Evolutionary conservation across 768 basidiomycete genomes (phyloP).

Genomic region (Russula dissimulans): DNA sequence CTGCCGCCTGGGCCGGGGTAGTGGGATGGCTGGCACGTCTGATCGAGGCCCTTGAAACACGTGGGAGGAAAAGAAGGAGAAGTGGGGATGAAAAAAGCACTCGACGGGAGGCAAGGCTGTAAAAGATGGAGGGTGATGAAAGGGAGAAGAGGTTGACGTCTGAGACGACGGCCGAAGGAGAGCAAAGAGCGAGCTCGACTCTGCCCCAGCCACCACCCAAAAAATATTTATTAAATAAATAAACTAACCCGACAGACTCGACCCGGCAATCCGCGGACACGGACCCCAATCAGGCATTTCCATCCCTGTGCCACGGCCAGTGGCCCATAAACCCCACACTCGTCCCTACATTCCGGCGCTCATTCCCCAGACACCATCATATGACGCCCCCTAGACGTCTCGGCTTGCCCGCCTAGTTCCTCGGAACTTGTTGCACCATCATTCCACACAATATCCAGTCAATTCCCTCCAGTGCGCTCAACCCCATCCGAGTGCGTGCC

Average conservation of each 20-base stretch:
- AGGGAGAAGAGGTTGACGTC: background rate
- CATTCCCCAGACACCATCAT: conserved; percentile 11
- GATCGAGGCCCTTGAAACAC: background rate
- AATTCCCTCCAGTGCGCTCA: background rate
- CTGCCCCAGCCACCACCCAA: background rate
- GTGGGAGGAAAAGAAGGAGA: background rate
- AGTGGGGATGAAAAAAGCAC: background rate
- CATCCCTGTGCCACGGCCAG: background rate
- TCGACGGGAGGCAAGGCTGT: background rate
- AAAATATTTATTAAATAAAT: background rate
- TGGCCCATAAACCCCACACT: background rate
- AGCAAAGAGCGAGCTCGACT: background rate
- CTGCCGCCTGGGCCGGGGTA: background rate
- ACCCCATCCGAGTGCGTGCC: background rate
- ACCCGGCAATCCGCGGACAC: conserved; percentile 7
- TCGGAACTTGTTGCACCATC: background rate
- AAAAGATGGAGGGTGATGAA: background rate
- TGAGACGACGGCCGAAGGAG: conserved; percentile 1
- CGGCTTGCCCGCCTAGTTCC: background rate
- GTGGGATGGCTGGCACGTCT: background rate
- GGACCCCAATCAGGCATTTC: background rate
- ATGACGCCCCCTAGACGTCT: background rate
- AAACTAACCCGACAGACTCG: background rate
- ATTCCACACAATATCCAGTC: background rate
- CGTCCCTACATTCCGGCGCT: background rate